Base-by-base conservation (phyloP, 495 filamentous ascomycete species). In the Xylaria telfairii region DNA sequence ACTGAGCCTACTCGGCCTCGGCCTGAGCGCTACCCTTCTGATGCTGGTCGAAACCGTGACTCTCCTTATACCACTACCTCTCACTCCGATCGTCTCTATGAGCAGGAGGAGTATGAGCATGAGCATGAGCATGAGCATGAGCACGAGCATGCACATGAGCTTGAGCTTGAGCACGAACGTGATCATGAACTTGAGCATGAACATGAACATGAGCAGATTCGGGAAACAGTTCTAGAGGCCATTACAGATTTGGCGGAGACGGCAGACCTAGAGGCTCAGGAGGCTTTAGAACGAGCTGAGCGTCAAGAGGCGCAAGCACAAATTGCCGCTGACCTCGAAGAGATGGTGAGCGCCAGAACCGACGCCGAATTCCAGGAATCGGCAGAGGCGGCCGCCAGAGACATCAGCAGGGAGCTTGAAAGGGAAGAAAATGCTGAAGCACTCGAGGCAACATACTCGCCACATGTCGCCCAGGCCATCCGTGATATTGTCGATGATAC, bases 221-320 rank as follows among this genome's bases (percentile, higher is more conserved):
- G 84, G 37, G 89, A 92, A 77, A 92, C 88, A 41, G 92, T 96
- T 6, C 83, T 90, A 39, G 87, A 92, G 12, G 92, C 93, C 17
- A 84, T 95, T 37, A 87, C 82, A 44, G 90, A 90, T 32, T 84
- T 94, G 62, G 92, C 89, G 9, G 84, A 87, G 69, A 83, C 90
- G 75, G 90, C 91, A 57, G 87, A 92, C 64, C 86, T 88, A 65
- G 88, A 94, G 75, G 89, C 91, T 10, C 88, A 90, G 66, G 88
- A 90, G 66, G 89, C 89, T 65, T 79, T 93, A 68, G 83, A 84
- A 19, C 85, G 89, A 67, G 88, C 82, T n/a, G 83, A 86, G 71
- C 75, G 82, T 4, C 82, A 87, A 71, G 82, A 87, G 67, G 82
- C 78, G 56, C 81, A 85, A 60, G 78, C 80, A 42, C 79, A 84